Base-by-base conservation (phyloP, 2,329 filamentous ascomycete species). In the Allantophomopsis lycopodina region DNA sequence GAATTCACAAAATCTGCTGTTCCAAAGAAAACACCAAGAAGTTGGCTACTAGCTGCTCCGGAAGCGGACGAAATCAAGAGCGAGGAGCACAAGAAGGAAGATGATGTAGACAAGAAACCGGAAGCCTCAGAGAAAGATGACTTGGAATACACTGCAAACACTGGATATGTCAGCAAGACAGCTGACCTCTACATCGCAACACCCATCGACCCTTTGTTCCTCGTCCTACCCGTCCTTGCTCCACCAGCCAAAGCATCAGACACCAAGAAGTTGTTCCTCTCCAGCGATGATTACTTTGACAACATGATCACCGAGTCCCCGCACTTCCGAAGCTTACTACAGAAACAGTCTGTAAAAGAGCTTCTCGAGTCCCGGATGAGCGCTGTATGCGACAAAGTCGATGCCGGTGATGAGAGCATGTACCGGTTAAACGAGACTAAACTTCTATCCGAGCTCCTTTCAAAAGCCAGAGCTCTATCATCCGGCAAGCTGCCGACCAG, bases 151-250 rank as follows among this genome's bases (percentile, higher is more conserved):
- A 40, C 42, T 17, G 28, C 44, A 20, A 42, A 39, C 3, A 48
- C 50, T 23, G 74, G 69, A 11, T 73, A 73, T 47, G 60, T 85
- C 17, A 70, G 77, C 28, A 77, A 78, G 50, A 69, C 68, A 34
- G 76, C 85, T 28, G 77, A 87, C 43, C 62, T 96, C n/a, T 81
- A 83, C 51, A 61, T 96, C 43, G 85, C 89, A 7, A 94, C 91
- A 1, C 73, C 77, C 2, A 66, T 94, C 40, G 91, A 98, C 57
- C 72, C 84, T 5, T 55, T 95, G 3, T 96, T 96, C 61, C 66
- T 96, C 38, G 55, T 94, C 3, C 64, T 96, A 1, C 83, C 89
- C 0, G 71, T 78, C 4, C 68, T 96, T 2, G 61, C 65, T 58
- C 73, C 32, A 50, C 48, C 59, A 1, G 48, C 61, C 11, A 64